Base-by-base conservation (phyloP, 768 basidiomycete genomes). In the Chalciporus pseudorubinellus region DNA sequence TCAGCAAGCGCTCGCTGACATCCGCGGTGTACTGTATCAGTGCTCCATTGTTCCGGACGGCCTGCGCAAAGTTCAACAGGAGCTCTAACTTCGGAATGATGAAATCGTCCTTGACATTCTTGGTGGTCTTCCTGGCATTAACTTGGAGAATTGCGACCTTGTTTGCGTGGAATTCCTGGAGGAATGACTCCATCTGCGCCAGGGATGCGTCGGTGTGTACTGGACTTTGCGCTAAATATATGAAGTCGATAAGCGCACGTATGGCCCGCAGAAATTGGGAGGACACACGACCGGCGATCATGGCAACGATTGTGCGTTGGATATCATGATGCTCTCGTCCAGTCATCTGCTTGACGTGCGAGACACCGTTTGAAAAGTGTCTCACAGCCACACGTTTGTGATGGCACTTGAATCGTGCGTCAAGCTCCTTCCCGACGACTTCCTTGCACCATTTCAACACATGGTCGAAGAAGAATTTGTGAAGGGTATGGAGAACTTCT, bases 341-440 rank as follows among this genome's bases (percentile, higher is more conserved):
- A 7, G 77, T 75, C 20, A 73, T 70, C 48, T 77, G 75, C 24
- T 75, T 74, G 24, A 77, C 36, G 9, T 61, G 58, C 6, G 68
- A 73, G 7, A 76, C 68, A 0, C 76, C 72, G n/a, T 69, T 62
- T 9, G 59, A 50, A 45, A 76, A 78, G 22, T 75, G 73, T n/a
- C 65, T 53, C 44, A 12, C 72, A 71, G 7, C 6, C 3, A 57
- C 18, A 1, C 16, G 16, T 31, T 50, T 55, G 46, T 60, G 57
- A 0, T 53, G 48, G 22, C 21, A 42, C 18, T 41, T 2, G 26
- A 16, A 59, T 0, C 12, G 46, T 1, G 19, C 14, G 33, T 59
- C 49, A 0, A 57, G 6, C 6, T 49, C 38, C 3, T 54, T n/a
- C 3, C 40, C 56, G 2, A 50, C 2, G 1, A 3, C 43, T 3